Evolutionary conservation across 106 monocot species (phyloP), one percentile per base, ranked within the genome.

Genomic region (Dendrobium chrysotoxum): DNA sequence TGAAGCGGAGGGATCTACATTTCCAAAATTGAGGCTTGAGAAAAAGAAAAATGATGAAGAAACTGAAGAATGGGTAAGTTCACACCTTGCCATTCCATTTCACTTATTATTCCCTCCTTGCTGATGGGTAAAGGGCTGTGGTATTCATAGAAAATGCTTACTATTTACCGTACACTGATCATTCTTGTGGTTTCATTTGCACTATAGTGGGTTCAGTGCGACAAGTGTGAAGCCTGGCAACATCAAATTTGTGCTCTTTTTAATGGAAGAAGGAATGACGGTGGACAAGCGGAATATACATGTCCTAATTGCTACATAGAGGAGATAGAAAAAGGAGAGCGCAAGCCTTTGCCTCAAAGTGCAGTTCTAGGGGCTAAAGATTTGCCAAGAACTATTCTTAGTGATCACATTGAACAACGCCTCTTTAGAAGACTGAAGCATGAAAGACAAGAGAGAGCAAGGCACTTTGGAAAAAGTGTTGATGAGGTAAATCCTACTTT

Each of bases 181-280:
- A 38, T 61, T 67, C 42, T 53, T 45, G 28, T 74, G 74, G 74
- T 74, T 74, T 74, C 41, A 42, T 42, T 74, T 74, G 74, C 20
- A 74, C 78, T 85, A 41, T 83, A 99, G 98, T 99, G 98, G 98
- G 98, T 95, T 76, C 95, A 99, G 82, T 99, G 98, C 79, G 98
- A 99, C 85, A 99, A 99, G 85, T 99, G 98, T 86, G 95, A 99
- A 88, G 92, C 95, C 31, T 99, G 98, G 98, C 98, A 99, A 61
- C 98, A 99, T 86, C 98, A 99, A 79, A 99, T 99, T 64, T 99
- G 98, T 90, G 95, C 95, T 58, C 89, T 99, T 74, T 99, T 99
- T 75, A 99, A 99, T 88, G 93, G 92, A 10, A 88, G 95, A 65
- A 85, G 98, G 83, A 99, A 99, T 90, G 98, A 99, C 86, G 95